Conservation (phyloP, 2,329 filamentous ascomycete species). For the Mycosphaerella arachidis region DNA sequence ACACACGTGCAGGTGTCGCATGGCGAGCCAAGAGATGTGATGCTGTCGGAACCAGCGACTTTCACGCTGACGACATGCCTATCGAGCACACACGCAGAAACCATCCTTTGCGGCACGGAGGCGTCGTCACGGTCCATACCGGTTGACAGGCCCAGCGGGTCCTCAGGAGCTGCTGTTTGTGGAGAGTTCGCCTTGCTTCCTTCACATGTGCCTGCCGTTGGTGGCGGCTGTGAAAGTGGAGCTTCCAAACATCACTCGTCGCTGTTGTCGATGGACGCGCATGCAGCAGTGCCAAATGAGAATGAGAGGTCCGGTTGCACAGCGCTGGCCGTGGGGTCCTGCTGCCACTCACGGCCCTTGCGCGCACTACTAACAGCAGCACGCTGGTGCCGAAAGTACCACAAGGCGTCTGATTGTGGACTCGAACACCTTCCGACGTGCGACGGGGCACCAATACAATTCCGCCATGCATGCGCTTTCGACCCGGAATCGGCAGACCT, state of each 20-base stretch:
- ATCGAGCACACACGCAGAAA: background rate
- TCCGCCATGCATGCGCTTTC: constrained; percentile 6
- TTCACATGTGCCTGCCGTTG: background rate
- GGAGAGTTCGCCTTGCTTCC: background rate
- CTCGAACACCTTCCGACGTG: constrained; percentile 15
- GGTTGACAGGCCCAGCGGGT: background rate
- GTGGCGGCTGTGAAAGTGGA: constrained; percentile 1
- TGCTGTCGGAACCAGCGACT: background rate
- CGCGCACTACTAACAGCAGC: constrained; percentile 1
- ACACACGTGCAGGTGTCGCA: constrained; percentile 1
- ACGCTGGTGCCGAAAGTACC: constrained; percentile 18
- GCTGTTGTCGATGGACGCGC: background rate
- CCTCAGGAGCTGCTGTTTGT: background rate
- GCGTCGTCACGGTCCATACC: background rate
- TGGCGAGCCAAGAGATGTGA: background rate
- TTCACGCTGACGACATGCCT: background rate
- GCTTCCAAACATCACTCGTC: constrained; percentile 1
- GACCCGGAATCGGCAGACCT: constrained; percentile 12
- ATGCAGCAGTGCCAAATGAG: constrained; percentile 4
- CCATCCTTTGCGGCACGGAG: background rate
- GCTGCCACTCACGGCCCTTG: background rate
- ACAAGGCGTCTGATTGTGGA: constrained; percentile 17
- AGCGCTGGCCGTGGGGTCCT: background rate
- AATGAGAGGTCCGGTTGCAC: constrained; percentile 7
- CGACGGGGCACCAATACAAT: constrained; percentile 21